Evolutionary conservation across 352 stramenopile genomes (phyloP).

Genomic region (Phytophthora melonis): DNA sequence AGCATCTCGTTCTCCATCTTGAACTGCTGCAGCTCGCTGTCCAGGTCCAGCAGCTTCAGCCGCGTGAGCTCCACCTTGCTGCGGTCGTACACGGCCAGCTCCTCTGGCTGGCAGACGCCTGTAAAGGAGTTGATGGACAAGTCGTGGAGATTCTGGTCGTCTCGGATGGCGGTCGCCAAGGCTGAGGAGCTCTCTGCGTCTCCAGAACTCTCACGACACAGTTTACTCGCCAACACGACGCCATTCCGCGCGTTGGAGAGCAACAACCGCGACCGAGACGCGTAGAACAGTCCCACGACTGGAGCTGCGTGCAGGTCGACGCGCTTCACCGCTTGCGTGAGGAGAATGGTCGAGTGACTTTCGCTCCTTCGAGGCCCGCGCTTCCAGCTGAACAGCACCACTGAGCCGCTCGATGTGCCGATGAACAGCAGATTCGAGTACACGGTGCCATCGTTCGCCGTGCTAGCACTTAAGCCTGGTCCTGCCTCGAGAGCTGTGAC

Average conservation of each 20-base stretch:
- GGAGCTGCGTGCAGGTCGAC: conserved; percentile 63
- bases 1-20: conserved; percentile 82
- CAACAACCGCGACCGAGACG: conserved; percentile 33
- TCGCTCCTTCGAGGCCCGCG: conserved; percentile 32
- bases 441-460: conserved; percentile 3
- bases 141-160: conserved; percentile 35
- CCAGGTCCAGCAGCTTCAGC: conserved; percentile 66
- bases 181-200: conserved; percentile 19
- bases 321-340: conserved; percentile 41
- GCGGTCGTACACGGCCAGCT: conserved; percentile 68
- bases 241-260: conserved; percentile 55
- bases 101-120: conserved; percentile 59
- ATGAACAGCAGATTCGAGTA: conserved; percentile 55
- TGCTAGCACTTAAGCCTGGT: conserved; percentile 17
- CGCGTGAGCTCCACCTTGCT: conserved; percentile 60
- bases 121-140: conserved; percentile 30
- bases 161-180: conserved; percentile 30
- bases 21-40: conserved; percentile 71
- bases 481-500: conserved; percentile 58
- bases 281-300: conserved; percentile 56
- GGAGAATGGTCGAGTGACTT: conserved; percentile 30
- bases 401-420: conserved; percentile 49
- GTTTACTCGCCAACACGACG: conserved; percentile 53
- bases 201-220: conserved; percentile 17
- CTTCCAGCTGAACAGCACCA: conserved; percentile 66